These are phyloP conservation scores for Trichoderma oligosporum DNA, from an alignment of 2,329 filamentous ascomycete genomes.

Conservation along the genomic window DNA sequence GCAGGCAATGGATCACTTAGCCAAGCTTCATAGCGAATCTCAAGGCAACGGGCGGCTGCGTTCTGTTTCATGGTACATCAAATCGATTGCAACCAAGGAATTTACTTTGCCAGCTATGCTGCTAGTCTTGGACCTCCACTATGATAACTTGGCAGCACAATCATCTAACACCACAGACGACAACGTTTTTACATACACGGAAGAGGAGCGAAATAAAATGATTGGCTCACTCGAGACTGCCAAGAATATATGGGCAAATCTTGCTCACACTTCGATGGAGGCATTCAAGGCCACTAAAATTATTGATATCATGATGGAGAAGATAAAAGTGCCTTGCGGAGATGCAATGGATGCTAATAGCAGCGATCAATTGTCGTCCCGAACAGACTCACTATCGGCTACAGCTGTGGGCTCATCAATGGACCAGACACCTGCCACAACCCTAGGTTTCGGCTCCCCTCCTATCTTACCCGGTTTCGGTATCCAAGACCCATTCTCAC, in stretches of 20 bases:
- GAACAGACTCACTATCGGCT: slow-evolving; percentile 27
- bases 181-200: slow-evolving; percentile 53
- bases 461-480: slow-evolving; percentile 29
- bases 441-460: slow-evolving; percentile 27
- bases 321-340: slow-evolving; percentile 50
- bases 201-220: slow-evolving; percentile 68
- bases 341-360: not conserved
- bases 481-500: slow-evolving; percentile 32
- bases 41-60: slow-evolving; percentile 67
- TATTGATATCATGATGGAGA: slow-evolving; percentile 79
- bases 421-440: slow-evolving; percentile 30
- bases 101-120: slow-evolving; percentile 85
- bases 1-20: slow-evolving; percentile 73
- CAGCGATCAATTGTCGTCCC: slow-evolving; percentile 16
- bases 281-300: slow-evolving; percentile 81
- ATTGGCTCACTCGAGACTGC: slow-evolving; percentile 68
- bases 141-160: slow-evolving; percentile 51
- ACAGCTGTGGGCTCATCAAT: slow-evolving; percentile 41
- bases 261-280: slow-evolving; percentile 77
- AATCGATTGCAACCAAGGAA: slow-evolving; percentile 75
- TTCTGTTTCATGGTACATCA: slow-evolving; percentile 73
- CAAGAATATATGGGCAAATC: slow-evolving; percentile 72
- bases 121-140: slow-evolving; percentile 76
- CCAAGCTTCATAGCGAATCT: slow-evolving; percentile 70
- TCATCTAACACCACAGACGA: slow-evolving; percentile 41